These are phyloP conservation scores for Rhypophila decipiens DNA, from an alignment of 495 filamentous ascomycete genomes.

Conservation along the genomic window DNA sequence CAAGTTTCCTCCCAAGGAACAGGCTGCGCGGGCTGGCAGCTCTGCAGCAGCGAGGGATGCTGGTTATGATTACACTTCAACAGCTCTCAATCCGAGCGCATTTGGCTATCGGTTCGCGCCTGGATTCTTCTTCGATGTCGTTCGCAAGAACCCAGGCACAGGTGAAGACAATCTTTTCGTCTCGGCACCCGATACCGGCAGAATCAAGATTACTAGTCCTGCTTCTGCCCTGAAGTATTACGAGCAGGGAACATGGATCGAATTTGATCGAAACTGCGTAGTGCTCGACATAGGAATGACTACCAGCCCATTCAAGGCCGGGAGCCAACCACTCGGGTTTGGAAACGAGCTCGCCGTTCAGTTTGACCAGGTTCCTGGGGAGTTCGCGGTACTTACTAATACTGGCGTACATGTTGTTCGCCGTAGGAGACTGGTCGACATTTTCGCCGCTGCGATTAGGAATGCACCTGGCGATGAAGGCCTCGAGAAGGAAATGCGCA, in stretches of 20 bases:
- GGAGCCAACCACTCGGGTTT: slow-evolving; percentile 68
- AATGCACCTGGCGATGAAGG: slow-evolving; percentile 69
- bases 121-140: slow-evolving; percentile 84
- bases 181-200: slow-evolving; percentile 78
- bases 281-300: slow-evolving; percentile 73
- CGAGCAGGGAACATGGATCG: slow-evolving; percentile 72
- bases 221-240: slow-evolving; percentile 46
- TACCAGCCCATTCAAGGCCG: slow-evolving; percentile 61
- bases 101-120: slow-evolving; percentile 68
- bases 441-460: slow-evolving; percentile 77
- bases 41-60: slow-evolving; percentile 18
- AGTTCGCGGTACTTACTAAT: slow-evolving; percentile 87
- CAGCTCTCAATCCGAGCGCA: slow-evolving; percentile 46
- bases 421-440: slow-evolving; percentile 79
- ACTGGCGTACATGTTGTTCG: slow-evolving; percentile 79
- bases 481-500: slow-evolving; percentile 69
- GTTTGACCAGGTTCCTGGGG: slow-evolving; percentile 71
- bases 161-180: slow-evolving; percentile 67
- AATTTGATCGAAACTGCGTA: slow-evolving; percentile 50
- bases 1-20: slow-evolving; percentile 72
- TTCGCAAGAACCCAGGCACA: slow-evolving; percentile 39
- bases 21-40: slow-evolving; percentile 1
- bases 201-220: slow-evolving; percentile 54
- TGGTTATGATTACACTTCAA: slow-evolving; percentile 35
- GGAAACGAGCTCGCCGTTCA: slow-evolving; percentile 94